phyloP scores from a whole-genome alignment of 192 early-diverging fungal genomes.

The Martensiomyces pterosporus region DNA sequence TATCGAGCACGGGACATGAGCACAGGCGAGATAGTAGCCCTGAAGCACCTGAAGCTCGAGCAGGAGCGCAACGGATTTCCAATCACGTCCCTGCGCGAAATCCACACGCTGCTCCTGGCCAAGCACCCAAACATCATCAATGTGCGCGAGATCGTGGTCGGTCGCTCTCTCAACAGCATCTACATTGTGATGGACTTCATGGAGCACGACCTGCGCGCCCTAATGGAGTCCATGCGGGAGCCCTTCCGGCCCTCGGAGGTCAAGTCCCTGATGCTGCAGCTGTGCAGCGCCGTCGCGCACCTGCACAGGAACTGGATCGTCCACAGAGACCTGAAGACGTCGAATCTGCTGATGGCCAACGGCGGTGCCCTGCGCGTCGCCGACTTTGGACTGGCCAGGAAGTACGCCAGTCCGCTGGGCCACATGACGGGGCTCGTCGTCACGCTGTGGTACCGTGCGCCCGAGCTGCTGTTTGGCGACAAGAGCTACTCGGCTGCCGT shows the following conservation, averaged over 20 bases:
- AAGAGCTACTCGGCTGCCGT: slow-evolving; percentile 79
- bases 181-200: slow-evolving; percentile 99
- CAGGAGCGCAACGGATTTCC: slow-evolving; percentile 80
- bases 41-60: slow-evolving; percentile 73
- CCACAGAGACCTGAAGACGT: slow-evolving; percentile 89
- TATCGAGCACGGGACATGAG: slow-evolving; percentile 80
- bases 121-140: slow-evolving; percentile 83
- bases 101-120: slow-evolving; percentile 68
- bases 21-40: slow-evolving; percentile 75
- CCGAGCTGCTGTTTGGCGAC: slow-evolving; percentile 88
- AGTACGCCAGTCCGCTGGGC: slow-evolving; percentile 72
- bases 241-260: slow-evolving; percentile 85
- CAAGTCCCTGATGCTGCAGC: slow-evolving; percentile 71
- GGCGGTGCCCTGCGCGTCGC: slow-evolving; percentile 88
- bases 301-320: slow-evolving; percentile 85
- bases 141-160: slow-evolving; percentile 73
- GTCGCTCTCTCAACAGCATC: slow-evolving; percentile 57
- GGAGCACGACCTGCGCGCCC: slow-evolving; percentile 87
- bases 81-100: slow-evolving; percentile 72
- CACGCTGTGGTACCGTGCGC: slow-evolving; percentile 95
- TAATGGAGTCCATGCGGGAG: slow-evolving; percentile 79
- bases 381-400: slow-evolving; percentile 95
- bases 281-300: slow-evolving; percentile 76
- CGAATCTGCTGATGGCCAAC: slow-evolving; percentile 70
- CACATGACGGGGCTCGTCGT: slow-evolving; percentile 91